Base-by-base conservation (phyloP, 1,284 basidiomycete genomes). In the Cutaneotrichosporon curvatum region DNA sequence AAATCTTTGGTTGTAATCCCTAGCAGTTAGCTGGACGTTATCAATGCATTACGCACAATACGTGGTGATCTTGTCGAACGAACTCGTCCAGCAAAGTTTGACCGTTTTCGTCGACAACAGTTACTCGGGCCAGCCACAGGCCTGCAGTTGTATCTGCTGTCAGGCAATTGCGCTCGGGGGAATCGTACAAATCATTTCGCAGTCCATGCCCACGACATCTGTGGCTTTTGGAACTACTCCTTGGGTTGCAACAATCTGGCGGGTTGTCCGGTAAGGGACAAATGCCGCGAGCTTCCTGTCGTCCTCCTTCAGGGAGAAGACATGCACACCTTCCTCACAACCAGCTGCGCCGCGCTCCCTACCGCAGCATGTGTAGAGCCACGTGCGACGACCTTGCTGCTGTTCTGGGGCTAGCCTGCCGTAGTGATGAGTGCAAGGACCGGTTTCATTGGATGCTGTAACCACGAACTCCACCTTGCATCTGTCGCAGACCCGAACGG, bases 1-100 rank as follows among this genome's bases (percentile, higher is more conserved):
- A 64, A 92, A 96, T 21, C 73, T 63, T 4, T 88, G 89, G 61
- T 90, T 92, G 61, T 82, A 82, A 65, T 95, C 91, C 48, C 88
- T 91, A 58, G 4, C 2, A 5, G 15, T 14, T 4, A n/a, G 15
- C 4, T 16, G 3, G 16, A 9, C 15, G 2, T 21, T 4, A 34
- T 23, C 8, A 4, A 9, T 11, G 21, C 3, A 28, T 7, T 4
- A 76, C 82, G 53, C 51, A 90, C 88, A 92, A 78, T 14, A 90
- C 76, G 46, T 81, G 81, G 0, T 83, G 79, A 46, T 83, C 83
- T 78, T 88, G 85, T 34, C 80, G 76, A 18, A 94, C 80, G 32
- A 87, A 70, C 64, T 92, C 80, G 65, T 96, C 91, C 43, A 91
- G 82, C 1, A 94, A 76, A 45, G 80, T 73, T 18, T 74, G 71